Conservation (phyloP, 495 filamentous ascomycete species). For the Penicillium argentinense region DNA sequence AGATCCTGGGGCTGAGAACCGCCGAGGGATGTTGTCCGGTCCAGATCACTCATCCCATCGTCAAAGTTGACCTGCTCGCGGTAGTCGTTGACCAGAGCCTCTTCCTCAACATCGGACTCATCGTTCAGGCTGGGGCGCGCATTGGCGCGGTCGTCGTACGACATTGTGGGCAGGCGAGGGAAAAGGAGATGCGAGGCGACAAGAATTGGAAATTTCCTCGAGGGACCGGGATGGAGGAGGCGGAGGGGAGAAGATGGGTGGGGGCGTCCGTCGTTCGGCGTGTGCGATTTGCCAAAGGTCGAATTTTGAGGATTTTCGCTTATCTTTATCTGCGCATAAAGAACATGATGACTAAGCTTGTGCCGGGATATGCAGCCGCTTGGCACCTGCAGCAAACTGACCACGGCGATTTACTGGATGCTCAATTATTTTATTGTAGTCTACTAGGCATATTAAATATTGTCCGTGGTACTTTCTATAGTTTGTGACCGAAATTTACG, state of each 20-base stretch:
- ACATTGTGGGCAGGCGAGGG: conserved; percentile 38
- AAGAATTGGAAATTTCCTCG: conserved; percentile 5
- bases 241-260: conserved; percentile 22
- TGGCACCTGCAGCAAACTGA: background rate
- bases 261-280: conserved; percentile 37
- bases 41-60: conserved; percentile 76
- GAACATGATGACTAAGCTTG: conserved; percentile 35
- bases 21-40: conserved; percentile 57
- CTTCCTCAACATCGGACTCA: conserved; percentile 91
- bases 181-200: conserved; percentile 11
- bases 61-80: conserved; percentile 91
- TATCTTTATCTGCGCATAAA: conserved; percentile 51
- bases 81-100: conserved; percentile 91
- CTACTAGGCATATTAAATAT: too few species aligned
- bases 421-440: too few species aligned
- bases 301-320: conserved; percentile 58
- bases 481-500: too few species aligned
- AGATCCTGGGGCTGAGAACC: conserved; percentile 69
- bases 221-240: conserved; percentile 25
- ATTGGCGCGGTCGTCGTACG: conserved; percentile 53
- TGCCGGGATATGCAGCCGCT: conserved; percentile 5
- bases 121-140: conserved; percentile 60
- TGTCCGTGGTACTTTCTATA: too few species aligned
- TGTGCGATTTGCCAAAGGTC: conserved; percentile 46
- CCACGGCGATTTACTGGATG: too few species aligned